Conservation (phyloP, 2,329 filamentous ascomycete species). For the Verticillium nubilum region DNA sequence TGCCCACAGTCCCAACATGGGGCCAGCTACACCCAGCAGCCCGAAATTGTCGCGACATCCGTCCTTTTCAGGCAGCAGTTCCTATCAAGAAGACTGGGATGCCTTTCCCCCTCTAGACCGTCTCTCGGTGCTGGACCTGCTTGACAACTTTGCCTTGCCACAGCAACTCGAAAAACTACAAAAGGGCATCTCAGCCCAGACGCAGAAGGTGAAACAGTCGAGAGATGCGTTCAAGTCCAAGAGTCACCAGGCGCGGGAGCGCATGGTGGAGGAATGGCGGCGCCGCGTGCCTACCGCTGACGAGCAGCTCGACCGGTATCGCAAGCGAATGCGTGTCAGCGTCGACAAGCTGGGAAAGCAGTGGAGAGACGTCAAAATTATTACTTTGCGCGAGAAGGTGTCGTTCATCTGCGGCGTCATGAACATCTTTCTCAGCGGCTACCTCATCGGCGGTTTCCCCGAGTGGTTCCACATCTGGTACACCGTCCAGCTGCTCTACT, state of each 20-base stretch:
- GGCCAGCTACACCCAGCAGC: constrained; percentile 39
- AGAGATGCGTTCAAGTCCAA: constrained; percentile 73
- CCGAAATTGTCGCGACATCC: constrained; percentile 65
- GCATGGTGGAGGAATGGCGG: constrained; percentile 90
- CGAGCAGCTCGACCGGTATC: constrained; percentile 88
- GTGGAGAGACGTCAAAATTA: constrained; percentile 86
- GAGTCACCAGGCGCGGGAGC: constrained; percentile 74
- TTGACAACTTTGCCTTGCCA: constrained; percentile 88
- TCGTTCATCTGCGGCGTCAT: constrained; percentile 94
- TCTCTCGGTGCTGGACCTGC: constrained; percentile 83
- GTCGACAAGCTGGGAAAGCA: constrained; percentile 81
- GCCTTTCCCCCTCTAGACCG: constrained; percentile 82
- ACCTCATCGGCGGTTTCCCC: constrained; percentile 80
- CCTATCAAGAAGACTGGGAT: constrained; percentile 87
- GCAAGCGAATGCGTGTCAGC: constrained; percentile 76
- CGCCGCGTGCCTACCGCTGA: constrained; percentile 80
- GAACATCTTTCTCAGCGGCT: constrained; percentile 96
- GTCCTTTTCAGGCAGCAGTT: constrained; percentile 79
- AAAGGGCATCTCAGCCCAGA: constrained; percentile 74
- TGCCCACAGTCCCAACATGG: constrained; percentile 46
- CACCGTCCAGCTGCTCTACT: constrained; percentile 79
- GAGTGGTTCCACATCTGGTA: constrained; percentile 93
- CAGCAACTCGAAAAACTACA: constrained; percentile 90
- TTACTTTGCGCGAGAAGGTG: constrained; percentile 87
- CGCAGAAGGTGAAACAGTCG: constrained; percentile 77